Percentiles rank a stretch among this genome's conserved stretches.
Evolutionary conservation across 371 early-diverging fungal species (phyloP).

Genomic region (Nematocida homosporus): DNA sequence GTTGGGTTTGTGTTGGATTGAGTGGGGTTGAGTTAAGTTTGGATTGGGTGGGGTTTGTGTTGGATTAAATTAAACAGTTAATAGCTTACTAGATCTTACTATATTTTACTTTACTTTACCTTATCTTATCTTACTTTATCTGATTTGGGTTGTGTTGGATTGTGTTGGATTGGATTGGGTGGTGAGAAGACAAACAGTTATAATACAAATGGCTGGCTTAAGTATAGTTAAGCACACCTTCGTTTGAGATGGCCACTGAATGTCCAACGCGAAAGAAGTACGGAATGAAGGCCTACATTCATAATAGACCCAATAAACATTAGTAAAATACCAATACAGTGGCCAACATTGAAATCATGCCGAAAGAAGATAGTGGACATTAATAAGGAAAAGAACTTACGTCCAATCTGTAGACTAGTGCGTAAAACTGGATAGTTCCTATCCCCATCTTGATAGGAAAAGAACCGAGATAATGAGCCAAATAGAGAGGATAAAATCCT

Average conservation of each 20-base stretch:
- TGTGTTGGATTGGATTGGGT: too few species aligned
- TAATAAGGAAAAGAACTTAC: slow-evolving; percentile 40
- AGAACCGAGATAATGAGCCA: background rate
- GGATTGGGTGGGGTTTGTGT: too few species aligned
- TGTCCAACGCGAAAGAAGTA: slow-evolving; percentile 47
- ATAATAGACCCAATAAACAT: slow-evolving; percentile 38
- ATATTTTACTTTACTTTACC: too few species aligned
- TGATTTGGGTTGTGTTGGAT: too few species aligned
- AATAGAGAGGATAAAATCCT: slow-evolving; percentile 1
- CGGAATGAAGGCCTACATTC: slow-evolving; percentile 18
- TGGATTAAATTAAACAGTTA: too few species aligned
- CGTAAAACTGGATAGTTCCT: background rate
- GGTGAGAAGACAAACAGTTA: too few species aligned
- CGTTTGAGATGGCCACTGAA: background rate
- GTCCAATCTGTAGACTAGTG: slow-evolving; percentile 36
- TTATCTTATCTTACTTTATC: too few species aligned
- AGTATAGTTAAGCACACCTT: background rate
- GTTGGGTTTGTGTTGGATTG: too few species aligned
- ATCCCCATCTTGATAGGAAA: background rate
- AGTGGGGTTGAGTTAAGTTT: too few species aligned
- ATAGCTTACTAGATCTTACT: too few species aligned
- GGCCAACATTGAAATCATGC: slow-evolving; percentile 38
- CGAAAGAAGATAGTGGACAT: slow-evolving; percentile 26
- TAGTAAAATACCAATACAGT: slow-evolving; percentile 13
- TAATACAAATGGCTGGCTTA: too few species aligned